Percentiles rank a stretch among this genome's conserved stretches.
Conservation (phyloP, 352 stramenopile genomes). For the Globisporangium yorkense region DNA sequence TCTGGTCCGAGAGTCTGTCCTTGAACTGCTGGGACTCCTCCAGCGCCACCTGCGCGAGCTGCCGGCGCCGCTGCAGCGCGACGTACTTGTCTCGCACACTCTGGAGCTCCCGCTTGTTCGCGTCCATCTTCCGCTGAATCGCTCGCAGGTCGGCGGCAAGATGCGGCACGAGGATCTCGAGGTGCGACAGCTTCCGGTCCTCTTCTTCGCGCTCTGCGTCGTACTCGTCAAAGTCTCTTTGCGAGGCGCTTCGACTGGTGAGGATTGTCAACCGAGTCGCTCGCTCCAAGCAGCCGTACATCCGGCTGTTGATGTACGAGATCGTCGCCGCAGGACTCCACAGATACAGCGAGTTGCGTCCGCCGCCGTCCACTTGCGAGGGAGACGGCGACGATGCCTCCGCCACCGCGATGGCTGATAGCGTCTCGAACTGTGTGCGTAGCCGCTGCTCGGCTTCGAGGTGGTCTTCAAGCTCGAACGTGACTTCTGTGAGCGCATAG, state of each 20-base stretch:
- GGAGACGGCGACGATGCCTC: slow-evolving; percentile 32
- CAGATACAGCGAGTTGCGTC: slow-evolving; percentile 6
- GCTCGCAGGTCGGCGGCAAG: slow-evolving; percentile 39
- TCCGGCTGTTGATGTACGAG: slow-evolving; percentile 56
- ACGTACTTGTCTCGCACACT: slow-evolving; percentile 28
- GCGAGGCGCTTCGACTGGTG: slow-evolving; percentile 13
- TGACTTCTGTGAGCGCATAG: slow-evolving; percentile 57
- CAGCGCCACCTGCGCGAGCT: slow-evolving; percentile 59
- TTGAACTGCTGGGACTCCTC: slow-evolving; percentile 76
- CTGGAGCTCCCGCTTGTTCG: slow-evolving; percentile 35
- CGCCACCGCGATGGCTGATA: slow-evolving; percentile 36
- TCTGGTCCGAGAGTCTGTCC: slow-evolving; percentile 64
- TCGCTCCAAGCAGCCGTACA: slow-evolving; percentile 59
- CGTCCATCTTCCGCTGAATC: slow-evolving; percentile 40
- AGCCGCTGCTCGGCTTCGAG: slow-evolving; percentile 33
- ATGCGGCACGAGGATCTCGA: slow-evolving; percentile 62
- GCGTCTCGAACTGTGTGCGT: slow-evolving; percentile 36
- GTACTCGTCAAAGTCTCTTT: slow-evolving; percentile 24
- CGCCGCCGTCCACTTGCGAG: not conserved
- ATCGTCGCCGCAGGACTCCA: slow-evolving; percentile 34
- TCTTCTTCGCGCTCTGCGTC: slow-evolving; percentile 39
- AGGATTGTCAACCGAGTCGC: slow-evolving; percentile 18
- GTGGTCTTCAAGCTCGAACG: slow-evolving; percentile 60
- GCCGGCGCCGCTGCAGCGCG: slow-evolving; percentile 30
- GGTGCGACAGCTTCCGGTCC: slow-evolving; percentile 39